These are phyloP conservation scores for Leucocoprinus gongylophorus DNA, from an alignment of 1,284 basidiomycete species.

Conservation along the genomic window DNA sequence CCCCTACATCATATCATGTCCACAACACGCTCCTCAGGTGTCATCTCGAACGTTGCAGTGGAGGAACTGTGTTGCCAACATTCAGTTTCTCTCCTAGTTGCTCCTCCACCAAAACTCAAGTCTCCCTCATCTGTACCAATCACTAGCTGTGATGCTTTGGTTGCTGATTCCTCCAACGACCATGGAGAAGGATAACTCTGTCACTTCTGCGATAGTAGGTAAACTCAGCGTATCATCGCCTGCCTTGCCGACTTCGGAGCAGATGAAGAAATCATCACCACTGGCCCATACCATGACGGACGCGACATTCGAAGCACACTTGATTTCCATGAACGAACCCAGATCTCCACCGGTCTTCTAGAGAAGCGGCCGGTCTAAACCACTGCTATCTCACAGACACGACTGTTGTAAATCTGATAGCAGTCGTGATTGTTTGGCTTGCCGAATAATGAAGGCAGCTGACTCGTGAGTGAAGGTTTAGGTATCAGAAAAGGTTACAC, in stretches of 20 bases:
- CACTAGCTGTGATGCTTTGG: too few relatives aligned
- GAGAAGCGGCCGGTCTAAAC: background rate
- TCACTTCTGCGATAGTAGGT: background rate
- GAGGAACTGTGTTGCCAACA: too few relatives aligned
- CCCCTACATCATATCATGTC: too few relatives aligned
- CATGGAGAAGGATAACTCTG: background rate
- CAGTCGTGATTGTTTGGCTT: background rate
- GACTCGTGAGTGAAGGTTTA: background rate
- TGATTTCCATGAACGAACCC: background rate
- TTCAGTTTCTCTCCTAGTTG: too few relatives aligned
- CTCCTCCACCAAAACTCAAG: too few relatives aligned
- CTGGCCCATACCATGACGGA: slow-evolving; percentile 1
- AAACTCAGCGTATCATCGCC: background rate
- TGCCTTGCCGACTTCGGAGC: background rate
- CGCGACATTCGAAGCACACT: background rate
- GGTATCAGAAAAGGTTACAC: background rate
- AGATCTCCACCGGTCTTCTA: background rate
- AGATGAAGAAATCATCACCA: slow-evolving; percentile 1
- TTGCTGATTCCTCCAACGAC: too few relatives aligned
- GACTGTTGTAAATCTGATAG: slow-evolving; percentile 2
- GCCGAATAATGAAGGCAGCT: slow-evolving; percentile 4
- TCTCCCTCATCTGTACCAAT: too few relatives aligned
- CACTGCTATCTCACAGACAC: background rate
- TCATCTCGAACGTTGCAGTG: too few relatives aligned
- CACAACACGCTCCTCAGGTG: too few relatives aligned